Conservation (phyloP, 164 flowering plant genomes). For the Nymphaea thermarum region DNA sequence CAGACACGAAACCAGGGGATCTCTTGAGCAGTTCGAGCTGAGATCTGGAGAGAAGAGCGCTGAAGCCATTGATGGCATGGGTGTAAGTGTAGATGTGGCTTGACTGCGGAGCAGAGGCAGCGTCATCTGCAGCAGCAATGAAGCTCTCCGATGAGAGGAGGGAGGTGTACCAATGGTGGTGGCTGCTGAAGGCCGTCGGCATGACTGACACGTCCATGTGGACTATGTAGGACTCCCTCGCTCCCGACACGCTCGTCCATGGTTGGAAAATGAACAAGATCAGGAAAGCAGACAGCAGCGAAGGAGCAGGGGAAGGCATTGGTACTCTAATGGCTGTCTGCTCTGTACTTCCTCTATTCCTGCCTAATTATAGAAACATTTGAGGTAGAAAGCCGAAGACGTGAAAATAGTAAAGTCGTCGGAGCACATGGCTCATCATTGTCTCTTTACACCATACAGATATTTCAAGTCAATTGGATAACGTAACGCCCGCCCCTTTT, state of each 20-base stretch:
- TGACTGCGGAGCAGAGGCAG: background rate
- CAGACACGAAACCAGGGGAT: slow-evolving; percentile 23
- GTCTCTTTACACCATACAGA: background rate
- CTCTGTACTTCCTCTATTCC: too few species aligned
- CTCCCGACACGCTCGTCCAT: background rate
- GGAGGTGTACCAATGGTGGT: slow-evolving; percentile 14
- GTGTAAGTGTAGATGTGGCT: slow-evolving; percentile 13
- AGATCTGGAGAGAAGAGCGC: slow-evolving; percentile 8
- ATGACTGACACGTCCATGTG: slow-evolving; percentile 16
- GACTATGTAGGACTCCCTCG: slow-evolving; percentile 10
- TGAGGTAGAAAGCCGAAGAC: too few species aligned
- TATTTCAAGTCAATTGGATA: too few species aligned
- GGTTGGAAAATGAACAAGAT: background rate
- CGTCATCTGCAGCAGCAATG: slow-evolving; percentile 11
- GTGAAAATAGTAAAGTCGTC: too few species aligned
- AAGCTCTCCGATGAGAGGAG: slow-evolving; percentile 6
- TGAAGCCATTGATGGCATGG: slow-evolving; percentile 21
- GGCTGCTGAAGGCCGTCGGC: slow-evolving; percentile 9
- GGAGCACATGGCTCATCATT: too few species aligned
- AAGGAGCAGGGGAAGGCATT: background rate
- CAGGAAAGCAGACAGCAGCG: background rate
- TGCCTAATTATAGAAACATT: too few species aligned
- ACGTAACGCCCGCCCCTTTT: too few species aligned
- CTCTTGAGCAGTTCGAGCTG: slow-evolving; percentile 14
- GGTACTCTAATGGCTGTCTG: background rate